phyloP scores from a whole-genome alignment of 495 filamentous ascomycete species.

The Oleoguttula mirabilis region DNA sequence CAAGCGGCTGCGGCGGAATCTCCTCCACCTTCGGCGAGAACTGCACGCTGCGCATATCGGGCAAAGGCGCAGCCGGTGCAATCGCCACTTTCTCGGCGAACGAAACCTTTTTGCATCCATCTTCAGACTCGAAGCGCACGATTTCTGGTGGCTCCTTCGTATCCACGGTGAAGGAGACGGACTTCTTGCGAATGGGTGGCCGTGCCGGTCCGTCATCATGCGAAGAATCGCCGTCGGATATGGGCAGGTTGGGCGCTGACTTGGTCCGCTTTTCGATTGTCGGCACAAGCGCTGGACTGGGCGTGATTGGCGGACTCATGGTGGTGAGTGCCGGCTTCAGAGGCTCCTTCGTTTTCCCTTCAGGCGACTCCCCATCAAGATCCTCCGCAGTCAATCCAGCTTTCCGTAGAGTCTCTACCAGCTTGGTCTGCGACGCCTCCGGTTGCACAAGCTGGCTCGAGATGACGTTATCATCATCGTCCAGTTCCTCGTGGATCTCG shows the following conservation, averaged over 20 bases:
- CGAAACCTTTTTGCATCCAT: constrained; percentile 26
- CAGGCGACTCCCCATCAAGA: constrained; percentile 14
- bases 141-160: constrained; percentile 36
- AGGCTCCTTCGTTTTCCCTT: constrained; percentile 1
- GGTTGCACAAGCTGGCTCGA: constrained; percentile 45
- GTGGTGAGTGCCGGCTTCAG: constrained; percentile 16
- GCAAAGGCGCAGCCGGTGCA: constrained; percentile 16
- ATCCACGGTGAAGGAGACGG: constrained; percentile 41
- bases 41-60: constrained; percentile 15
- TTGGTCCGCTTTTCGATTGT: constrained; percentile 1
- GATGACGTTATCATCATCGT: constrained; percentile 80
- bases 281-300: neutral
- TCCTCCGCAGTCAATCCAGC: constrained; percentile 48
- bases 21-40: constrained; percentile 19
- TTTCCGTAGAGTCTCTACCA: constrained; percentile 57
- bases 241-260: neutral
- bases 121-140: constrained; percentile 11
- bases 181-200: constrained; percentile 22
- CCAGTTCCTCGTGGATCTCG: constrained; percentile 83
- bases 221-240: neutral
- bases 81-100: constrained; percentile 40
- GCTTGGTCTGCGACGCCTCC: constrained; percentile 45
- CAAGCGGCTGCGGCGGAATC: constrained; percentile 11
- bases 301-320: constrained; percentile 6
- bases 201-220: constrained; percentile 1